Conservation (phyloP, 768 basidiomycete species). For the Leccinum rimulosum region DNA sequence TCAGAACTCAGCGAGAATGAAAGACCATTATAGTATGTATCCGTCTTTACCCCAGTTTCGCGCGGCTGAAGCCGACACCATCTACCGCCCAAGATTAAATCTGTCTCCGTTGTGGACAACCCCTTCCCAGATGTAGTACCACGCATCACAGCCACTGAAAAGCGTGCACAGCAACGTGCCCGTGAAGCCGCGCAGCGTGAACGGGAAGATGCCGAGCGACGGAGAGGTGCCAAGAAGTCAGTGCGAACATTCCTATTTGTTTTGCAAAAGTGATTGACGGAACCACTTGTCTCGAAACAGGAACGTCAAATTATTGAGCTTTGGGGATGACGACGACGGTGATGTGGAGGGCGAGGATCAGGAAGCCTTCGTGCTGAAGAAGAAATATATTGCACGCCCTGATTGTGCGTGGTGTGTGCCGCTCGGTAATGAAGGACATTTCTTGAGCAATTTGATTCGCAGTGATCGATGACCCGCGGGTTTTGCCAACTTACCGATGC, state of each 20-base stretch:
- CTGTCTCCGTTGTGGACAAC: conserved; percentile 83
- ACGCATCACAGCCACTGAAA: conserved; percentile 93
- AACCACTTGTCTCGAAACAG: conserved; percentile 39
- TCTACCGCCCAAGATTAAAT: conserved; percentile 86
- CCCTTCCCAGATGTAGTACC: conserved; percentile 95
- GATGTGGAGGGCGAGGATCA: conserved; percentile 57
- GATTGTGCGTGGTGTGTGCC: conserved; percentile 58
- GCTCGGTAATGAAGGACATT: background rate
- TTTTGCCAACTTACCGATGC: conserved; percentile 5
- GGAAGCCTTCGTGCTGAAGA: conserved; percentile 56
- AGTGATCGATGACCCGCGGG: conserved; percentile 24
- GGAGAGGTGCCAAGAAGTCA: conserved; percentile 86
- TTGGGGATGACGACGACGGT: conserved; percentile 73
- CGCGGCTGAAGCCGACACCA: background rate
- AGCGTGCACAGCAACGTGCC: conserved; percentile 78
- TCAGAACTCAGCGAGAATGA: conserved; percentile 72
- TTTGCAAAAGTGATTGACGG: background rate
- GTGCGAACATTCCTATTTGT: conserved; percentile 20
- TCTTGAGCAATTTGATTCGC: conserved; percentile 2
- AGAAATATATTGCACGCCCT: conserved; percentile 80
- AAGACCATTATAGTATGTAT: conserved; percentile 74
- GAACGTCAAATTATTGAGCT: conserved; percentile 87
- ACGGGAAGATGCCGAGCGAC: conserved; percentile 69
- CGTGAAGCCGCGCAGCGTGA: conserved; percentile 72
- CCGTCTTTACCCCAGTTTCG: background rate